Conservation (phyloP, 2,329 filamentous ascomycete genomes). For the Graphiopsis chlorocephala region DNA sequence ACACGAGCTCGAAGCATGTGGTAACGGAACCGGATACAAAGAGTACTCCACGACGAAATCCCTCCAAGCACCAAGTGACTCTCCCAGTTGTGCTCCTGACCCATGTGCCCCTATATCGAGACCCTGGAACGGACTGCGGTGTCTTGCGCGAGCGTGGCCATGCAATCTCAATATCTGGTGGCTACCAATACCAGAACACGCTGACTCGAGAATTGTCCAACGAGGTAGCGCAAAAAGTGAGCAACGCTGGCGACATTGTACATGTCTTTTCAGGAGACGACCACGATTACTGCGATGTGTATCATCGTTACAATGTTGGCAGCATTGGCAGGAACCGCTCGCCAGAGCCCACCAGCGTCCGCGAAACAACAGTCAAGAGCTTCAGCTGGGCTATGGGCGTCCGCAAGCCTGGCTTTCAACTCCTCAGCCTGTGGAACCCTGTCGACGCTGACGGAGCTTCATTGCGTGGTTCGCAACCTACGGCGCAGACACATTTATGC, state of each 20-base stretch:
- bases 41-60: too few species aligned
- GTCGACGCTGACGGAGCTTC: slow-evolving; percentile 55
- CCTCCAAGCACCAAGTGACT: slow-evolving; percentile 41
- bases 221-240: slow-evolving; percentile 69
- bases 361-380: slow-evolving; percentile 92
- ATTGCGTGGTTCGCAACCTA: slow-evolving; percentile 43
- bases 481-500: slow-evolving; percentile 85
- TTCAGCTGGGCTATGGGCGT: slow-evolving; percentile 97
- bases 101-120: slow-evolving; percentile 85
- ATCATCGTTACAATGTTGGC: slow-evolving; percentile 56
- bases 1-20: not conserved
- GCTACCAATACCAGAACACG: slow-evolving; percentile 97
- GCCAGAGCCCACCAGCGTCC: slow-evolving; percentile 42
- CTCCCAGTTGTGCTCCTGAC: slow-evolving; percentile 86
- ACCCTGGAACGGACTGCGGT: slow-evolving; percentile 80
- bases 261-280: slow-evolving; percentile 95
- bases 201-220: slow-evolving; percentile 73
- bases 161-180: slow-evolving; percentile 70
- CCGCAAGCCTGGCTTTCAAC: slow-evolving; percentile 77
- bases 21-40: not conserved
- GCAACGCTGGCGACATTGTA: slow-evolving; percentile 63
- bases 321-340: slow-evolving; percentile 16
- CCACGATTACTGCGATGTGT: slow-evolving; percentile 93
- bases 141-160: slow-evolving; percentile 83
- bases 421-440: slow-evolving; percentile 90